Evolutionary conservation across 306 rosid species (phyloP), one percentile per base, ranked within the genome.

Genomic region (Casuarina cunninghamiana): DNA sequence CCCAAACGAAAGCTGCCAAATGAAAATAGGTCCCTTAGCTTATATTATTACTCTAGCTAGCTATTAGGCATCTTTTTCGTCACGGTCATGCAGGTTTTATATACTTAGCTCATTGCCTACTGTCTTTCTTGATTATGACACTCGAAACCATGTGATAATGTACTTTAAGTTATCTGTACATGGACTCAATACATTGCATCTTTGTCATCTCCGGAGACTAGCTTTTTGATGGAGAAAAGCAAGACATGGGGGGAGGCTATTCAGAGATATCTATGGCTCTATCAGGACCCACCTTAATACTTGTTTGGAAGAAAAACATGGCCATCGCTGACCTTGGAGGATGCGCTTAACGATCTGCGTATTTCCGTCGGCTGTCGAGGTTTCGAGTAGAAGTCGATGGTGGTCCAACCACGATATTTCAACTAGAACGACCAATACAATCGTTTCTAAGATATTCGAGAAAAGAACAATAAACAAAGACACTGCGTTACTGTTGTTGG

Each of bases 161-260:
- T 46, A 44, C 39, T 58, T 26, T 21, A 21, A 7, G 11, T 58
- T 57, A 19, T 57, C 63, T 19, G 38, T 57, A 57, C 7, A 15
- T 39, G 75, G 45, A 32, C 67, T n/a, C 17, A 48, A 48, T 54
- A 26, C 53, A 39, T 19, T n/a, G 55, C 45, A 62, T 21, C 39
- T 35, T 61, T 49, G 53, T 61, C 73, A 38, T 49, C 62, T n/a
- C 15, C 69, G 21, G 5, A 26, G 53, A 16, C 53, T 63, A 61
- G 35, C 61, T 37, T 76, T 62, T 53, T 10, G 62, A 45, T 19
- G 49, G 61, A 65, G 53, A 50, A 76, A 49, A 13, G 37, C 72
- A 76, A 38, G 50, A 48, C 21, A 12, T 8, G 32, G 39, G 41
- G 48, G 26, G 19, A n/a, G n/a, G 5, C 26, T 55, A 8, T 26